A percentile compares a stretch with the other conserved stretches of the same genome.
Evolutionary conservation across 2,329 filamentous ascomycete genomes (phyloP).

Genomic region (Paecilomyces niveus): DNA sequence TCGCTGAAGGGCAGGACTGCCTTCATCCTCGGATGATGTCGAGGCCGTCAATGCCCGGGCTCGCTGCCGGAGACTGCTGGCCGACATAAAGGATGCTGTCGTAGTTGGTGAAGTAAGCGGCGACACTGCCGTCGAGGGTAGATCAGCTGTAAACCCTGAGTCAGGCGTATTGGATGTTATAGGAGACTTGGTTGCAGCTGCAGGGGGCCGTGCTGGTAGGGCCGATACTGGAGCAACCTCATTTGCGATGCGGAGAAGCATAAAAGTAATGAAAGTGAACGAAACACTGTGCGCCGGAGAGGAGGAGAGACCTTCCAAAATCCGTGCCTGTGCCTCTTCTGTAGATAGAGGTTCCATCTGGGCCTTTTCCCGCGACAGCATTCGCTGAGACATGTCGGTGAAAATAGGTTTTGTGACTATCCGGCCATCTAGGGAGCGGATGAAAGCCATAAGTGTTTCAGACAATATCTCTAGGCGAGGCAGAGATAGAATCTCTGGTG

Average conservation of each 20-base stretch:
- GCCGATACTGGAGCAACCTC: conserved; percentile 44
- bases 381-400: conserved; percentile 57
- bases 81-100: conserved; percentile 17
- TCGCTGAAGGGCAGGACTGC: conserved; percentile 46
- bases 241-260: conserved; percentile 55
- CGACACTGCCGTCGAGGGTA: conserved; percentile 11
- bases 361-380: conserved; percentile 43
- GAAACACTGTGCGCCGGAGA: conserved; percentile 77
- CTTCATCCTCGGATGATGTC: conserved; percentile 28
- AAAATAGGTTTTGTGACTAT: conserved; percentile 66
- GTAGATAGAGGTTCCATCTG: conserved; percentile 40
- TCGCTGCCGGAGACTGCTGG: conserved; percentile 22
- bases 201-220: conserved; percentile 3
- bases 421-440: conserved; percentile 69
- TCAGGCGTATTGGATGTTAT: conserved; percentile 6
- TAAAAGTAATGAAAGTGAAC: conserved; percentile 79
- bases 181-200: conserved; percentile 12
- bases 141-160: background rate
- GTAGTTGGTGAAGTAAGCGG: conserved; percentile 4
- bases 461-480: conserved; percentile 69
- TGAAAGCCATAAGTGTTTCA: conserved; percentile 66
- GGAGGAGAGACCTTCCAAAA: conserved; percentile 67
- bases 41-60: conserved; percentile 16
- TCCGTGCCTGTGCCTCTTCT: conserved; percentile 52
- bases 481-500: conserved; percentile 54